phyloP scores from a whole-genome alignment of 306 rosid genomes.

The Glycyrrhiza uralensis region DNA sequence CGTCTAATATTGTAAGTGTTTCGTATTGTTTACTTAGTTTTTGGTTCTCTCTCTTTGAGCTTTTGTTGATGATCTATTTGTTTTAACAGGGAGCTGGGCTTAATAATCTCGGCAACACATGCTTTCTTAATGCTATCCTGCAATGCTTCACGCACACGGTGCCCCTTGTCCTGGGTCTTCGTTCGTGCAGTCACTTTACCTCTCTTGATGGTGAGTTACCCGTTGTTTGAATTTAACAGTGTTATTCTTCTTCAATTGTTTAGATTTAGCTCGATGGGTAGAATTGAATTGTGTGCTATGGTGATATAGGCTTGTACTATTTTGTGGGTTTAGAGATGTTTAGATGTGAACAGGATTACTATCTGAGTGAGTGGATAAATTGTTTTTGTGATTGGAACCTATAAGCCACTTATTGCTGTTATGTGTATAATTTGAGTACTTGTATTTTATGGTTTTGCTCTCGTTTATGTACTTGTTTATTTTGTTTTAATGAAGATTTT shows the following conservation, averaged over 20 bases:
- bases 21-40: background rate
- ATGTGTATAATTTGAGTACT: background rate
- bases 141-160: slow-evolving; percentile 94
- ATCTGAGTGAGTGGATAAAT: background rate
- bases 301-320: background rate
- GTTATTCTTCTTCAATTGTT: background rate
- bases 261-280: background rate
- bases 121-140: slow-evolving; percentile 74
- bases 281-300: background rate
- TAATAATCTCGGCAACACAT: slow-evolving; percentile 75
- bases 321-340: background rate
- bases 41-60: background rate
- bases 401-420: background rate
- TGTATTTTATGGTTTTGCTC: background rate
- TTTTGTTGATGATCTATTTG: background rate
- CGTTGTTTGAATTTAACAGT: background rate
- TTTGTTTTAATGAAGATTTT: background rate
- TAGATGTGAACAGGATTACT: background rate
- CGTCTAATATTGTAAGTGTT: slow-evolving; percentile 43
- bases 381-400: background rate
- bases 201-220: slow-evolving; percentile 45
- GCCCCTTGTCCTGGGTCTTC: slow-evolving; percentile 64
- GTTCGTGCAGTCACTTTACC: slow-evolving; percentile 35
- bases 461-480: background rate
- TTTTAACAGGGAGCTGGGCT: slow-evolving; percentile 84